These are phyloP conservation scores for Claviceps pusilla DNA, from an alignment of 2,329 filamentous ascomycete genomes.

Conservation along the genomic window DNA sequence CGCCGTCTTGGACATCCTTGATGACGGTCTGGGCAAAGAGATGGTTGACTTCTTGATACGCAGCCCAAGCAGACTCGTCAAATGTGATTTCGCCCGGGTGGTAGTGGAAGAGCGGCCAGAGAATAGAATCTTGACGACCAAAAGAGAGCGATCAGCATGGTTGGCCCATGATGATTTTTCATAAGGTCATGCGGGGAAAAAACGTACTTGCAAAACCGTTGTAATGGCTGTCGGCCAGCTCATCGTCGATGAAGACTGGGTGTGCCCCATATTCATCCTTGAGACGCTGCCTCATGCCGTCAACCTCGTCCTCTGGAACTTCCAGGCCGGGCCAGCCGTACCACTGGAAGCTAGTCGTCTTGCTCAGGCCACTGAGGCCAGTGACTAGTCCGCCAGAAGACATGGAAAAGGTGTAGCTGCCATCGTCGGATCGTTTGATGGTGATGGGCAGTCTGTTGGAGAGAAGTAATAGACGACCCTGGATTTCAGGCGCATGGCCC, in stretches of 20 bases:
- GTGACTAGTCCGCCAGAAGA: constrained; percentile 93
- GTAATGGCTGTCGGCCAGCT: constrained; percentile 88
- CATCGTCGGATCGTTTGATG: constrained; percentile 85
- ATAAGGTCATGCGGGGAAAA: neutral
- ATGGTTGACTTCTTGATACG: constrained; percentile 84
- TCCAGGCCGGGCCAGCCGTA: constrained; percentile 96
- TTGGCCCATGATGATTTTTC: neutral
- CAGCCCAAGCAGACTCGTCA: constrained; percentile 85
- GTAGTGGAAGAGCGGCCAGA: constrained; percentile 98
- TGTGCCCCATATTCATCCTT: constrained; percentile 80
- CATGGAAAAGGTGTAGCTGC: constrained; percentile 87
- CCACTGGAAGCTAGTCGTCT: constrained; percentile 92
- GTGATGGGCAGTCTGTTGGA: constrained; percentile 94
- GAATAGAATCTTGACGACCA: constrained; percentile 61
- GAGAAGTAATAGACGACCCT: constrained; percentile 58
- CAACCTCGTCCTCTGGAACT: constrained; percentile 70
- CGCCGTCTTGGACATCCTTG: constrained; percentile 78
- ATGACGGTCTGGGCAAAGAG: constrained; percentile 81
- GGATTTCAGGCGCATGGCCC: constrained; percentile 17
- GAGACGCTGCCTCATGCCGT: constrained; percentile 58
- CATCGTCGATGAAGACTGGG: constrained; percentile 85
- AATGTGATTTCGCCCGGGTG: constrained; percentile 97
- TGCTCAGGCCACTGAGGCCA: constrained; percentile 78
- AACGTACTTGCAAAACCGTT: constrained; percentile 87
- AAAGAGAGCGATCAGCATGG: neutral